Evolutionary conservation across 352 stramenopile species (phyloP), one percentile per base, ranked within the genome.

Genomic region (Globisporangium megalacanthum): DNA sequence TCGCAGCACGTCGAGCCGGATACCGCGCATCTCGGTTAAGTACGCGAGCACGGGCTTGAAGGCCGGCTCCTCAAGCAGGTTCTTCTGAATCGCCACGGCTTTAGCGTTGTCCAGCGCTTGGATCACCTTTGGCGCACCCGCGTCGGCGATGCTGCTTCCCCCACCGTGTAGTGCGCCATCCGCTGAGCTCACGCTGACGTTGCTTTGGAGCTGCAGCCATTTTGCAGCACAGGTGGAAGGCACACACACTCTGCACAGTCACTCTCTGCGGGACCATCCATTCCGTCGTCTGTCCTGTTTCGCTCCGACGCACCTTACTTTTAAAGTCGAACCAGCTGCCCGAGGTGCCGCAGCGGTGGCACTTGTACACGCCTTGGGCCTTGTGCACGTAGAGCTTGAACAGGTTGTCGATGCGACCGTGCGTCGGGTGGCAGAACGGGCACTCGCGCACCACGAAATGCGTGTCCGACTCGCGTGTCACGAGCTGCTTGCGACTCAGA

Each of bases 321-420:
- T 94, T 94, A 44, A 96, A 96, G 54, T 95, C 80, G 60, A 95
- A 94, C 89, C 89, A 96, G 53, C 80, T 94, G 35, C 89, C 88
- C 7, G 78, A 66, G 1, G 77, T 65, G 45, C 89, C 86, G 65
- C 89, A 97, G 54, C 89, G 88, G 73, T 96, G 88, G 63, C 89
- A 96, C 60, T 94, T 92, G 73, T 93, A 96, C 56, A 94, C 77
- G 49, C 89, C 88, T 46, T 88, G 83, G 25, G 71, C 68, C 70
- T 89, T 92, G 66, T 92, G 77, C 55, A 97, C 82, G 67, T 97
- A 96, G 56, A 97, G 72, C 69, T 97, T 97, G 61, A 94, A 97
- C 7, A 97, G 68, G 61, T 97, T 97, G 70, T 92, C 81, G 10
- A 65, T 44, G 56, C 88, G 88, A 60, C 87, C 87, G 54, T 77